phyloP scores from a whole-genome alignment of 208 protist genomes.

The Trypanosoma boissoni region DNA sequence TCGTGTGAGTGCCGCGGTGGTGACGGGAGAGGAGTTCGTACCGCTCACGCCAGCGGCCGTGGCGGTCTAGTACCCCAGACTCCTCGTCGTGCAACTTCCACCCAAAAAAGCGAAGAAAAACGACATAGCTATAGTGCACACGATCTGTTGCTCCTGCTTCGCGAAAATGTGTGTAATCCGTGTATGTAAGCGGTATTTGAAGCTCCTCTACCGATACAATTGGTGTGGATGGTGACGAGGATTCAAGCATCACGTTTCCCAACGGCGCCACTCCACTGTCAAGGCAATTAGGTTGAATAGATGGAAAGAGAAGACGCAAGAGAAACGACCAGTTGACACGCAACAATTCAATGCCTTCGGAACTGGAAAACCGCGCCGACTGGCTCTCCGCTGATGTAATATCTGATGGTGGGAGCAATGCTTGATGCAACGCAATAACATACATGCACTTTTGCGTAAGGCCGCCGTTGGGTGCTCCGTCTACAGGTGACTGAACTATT shows the following conservation, averaged over 20 bases:
- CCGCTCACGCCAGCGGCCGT: conserved; percentile 55
- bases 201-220: conserved; percentile 1
- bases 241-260: background rate
- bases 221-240: background rate
- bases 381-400: conserved; percentile 55
- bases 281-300: background rate
- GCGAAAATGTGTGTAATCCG: conserved; percentile 41
- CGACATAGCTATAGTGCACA: conserved; percentile 86
- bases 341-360: conserved; percentile 63
- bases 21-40: conserved; percentile 50
- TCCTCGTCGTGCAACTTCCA: conserved; percentile 83
- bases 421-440: conserved; percentile 66
- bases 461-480: background rate
- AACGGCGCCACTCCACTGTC: background rate
- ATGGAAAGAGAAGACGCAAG: conserved; percentile 60
- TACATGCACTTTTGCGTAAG: conserved; percentile 18
- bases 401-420: conserved; percentile 53
- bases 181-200: conserved; percentile 17
- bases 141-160: conserved; percentile 69
- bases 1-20: no score
- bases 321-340: conserved; percentile 66
- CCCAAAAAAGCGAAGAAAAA: conserved; percentile 83
- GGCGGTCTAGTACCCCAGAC: conserved; percentile 79
- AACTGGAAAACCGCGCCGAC: conserved; percentile 45
- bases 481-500: background rate